These are phyloP conservation scores for Dioszegia hungarica DNA, from an alignment of 768 basidiomycete genomes.

Conservation along the genomic window DNA sequence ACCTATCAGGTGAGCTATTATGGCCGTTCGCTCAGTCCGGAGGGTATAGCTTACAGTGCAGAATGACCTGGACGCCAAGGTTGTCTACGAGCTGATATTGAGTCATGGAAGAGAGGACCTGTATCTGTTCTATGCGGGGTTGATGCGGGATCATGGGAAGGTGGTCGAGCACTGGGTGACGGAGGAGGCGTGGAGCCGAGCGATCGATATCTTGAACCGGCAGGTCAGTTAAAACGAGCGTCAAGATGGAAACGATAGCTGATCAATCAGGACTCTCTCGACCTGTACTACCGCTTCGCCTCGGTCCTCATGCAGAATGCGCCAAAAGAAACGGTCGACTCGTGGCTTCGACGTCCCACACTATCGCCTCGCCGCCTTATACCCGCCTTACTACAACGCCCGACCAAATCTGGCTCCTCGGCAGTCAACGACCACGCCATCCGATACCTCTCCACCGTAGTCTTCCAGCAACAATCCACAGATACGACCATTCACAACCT, in stretches of 20 bases:
- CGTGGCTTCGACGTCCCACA: constrained; percentile 76
- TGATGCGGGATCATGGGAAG: constrained; percentile 72
- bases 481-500: constrained; percentile 90
- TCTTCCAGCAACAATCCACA: constrained; percentile 73
- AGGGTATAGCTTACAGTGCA: constrained; percentile 42
- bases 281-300: constrained; percentile 88
- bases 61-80: constrained; percentile 76
- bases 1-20: constrained; percentile 72
- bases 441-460: constrained; percentile 76
- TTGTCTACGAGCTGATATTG: constrained; percentile 87
- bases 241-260: background rate
- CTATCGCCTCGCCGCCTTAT: constrained; percentile 80
- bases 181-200: constrained; percentile 87
- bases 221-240: constrained; percentile 57
- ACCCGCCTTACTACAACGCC: constrained; percentile 70
- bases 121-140: constrained; percentile 79
- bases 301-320: constrained; percentile 78
- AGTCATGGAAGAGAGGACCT: constrained; percentile 89
- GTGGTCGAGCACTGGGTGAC: constrained; percentile 89
- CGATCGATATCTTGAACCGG: constrained; percentile 80
- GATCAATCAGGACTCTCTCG: constrained; percentile 63
- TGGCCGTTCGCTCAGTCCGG: background rate
- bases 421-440: constrained; percentile 79
- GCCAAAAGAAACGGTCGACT: constrained; percentile 84
- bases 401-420: constrained; percentile 16